Conservation (phyloP, 176 grass and related monocot genomes). For the Aechmea fasciata region DNA sequence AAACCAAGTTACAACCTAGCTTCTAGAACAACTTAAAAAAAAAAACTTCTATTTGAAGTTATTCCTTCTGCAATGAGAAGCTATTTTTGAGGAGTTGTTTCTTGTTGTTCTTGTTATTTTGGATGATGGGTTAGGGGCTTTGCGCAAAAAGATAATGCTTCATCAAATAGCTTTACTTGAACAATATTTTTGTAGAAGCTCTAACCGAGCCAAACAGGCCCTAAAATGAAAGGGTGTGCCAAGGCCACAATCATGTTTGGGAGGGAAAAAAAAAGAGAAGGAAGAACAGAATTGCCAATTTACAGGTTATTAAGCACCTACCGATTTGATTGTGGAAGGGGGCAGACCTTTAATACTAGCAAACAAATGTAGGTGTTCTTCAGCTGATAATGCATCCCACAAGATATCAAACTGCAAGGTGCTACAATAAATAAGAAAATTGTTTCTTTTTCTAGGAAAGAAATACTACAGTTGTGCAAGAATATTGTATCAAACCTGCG, state of each 20-base stretch:
- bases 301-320: constrained; percentile 20
- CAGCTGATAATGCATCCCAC: constrained; percentile 86
- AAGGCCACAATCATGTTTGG: too few species aligned
- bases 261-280: background rate
- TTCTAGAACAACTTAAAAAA: too few species aligned
- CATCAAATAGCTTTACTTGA: too few species aligned
- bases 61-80: too few species aligned
- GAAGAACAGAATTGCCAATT: constrained; percentile 9
- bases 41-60: too few species aligned
- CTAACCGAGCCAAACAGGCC: too few species aligned
- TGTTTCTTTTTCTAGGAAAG: constrained; percentile 6
- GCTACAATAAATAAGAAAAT: constrained; percentile 6
- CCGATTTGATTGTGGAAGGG: constrained; percentile 55
- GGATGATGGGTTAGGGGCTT: too few species aligned
- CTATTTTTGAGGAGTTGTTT: too few species aligned
- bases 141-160: too few species aligned
- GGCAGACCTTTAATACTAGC: constrained; percentile 92
- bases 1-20: background rate
- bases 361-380: constrained; percentile 83
- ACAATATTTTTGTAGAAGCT: too few species aligned
- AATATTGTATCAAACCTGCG: constrained; percentile 48
- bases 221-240: too few species aligned
- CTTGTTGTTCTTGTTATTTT: too few species aligned
- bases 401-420: constrained; percentile 82
- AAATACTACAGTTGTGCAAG: background rate